Conservation (phyloP, 2,329 filamentous ascomycete genomes). For the Aspergillus sp. region DNA sequence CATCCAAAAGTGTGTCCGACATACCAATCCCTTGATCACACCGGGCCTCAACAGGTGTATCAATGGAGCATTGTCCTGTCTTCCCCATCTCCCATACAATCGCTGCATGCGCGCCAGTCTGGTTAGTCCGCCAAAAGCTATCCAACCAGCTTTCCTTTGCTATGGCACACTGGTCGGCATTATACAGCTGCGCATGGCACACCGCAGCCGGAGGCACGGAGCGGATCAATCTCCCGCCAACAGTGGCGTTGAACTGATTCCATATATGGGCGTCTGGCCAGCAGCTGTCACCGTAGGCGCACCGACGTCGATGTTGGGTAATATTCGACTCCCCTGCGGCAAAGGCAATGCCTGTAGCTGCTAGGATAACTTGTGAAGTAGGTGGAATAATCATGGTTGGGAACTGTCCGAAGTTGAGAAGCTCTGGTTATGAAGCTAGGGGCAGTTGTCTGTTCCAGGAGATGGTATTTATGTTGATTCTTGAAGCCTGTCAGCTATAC, state of each 20-base stretch:
- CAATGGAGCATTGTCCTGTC: constrained; percentile 1
- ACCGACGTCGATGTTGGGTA: background rate
- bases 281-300: background rate
- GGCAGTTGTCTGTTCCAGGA: no score
- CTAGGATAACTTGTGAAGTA: no score
- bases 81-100: constrained; percentile 2
- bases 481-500: background rate
- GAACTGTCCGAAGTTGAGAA: no score
- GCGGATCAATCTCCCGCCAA: constrained; percentile 1
- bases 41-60: background rate
- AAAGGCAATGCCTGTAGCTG: background rate
- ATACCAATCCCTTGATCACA: constrained; percentile 4
- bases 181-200: constrained; percentile 1
- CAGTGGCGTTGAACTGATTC: constrained; percentile 4
- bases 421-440: no score
- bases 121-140: constrained; percentile 4
- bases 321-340: background rate
- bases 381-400: no score
- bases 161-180: background rate
- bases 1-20: background rate
- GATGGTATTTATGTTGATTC: background rate
- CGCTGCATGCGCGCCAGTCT: constrained; percentile 1
- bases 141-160: constrained; percentile 1
- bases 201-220: constrained; percentile 3
- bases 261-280: constrained; percentile 3